These are phyloP conservation scores for Aspergillus funiculosus DNA, from an alignment of 495 filamentous ascomycete species.

Conservation along the genomic window DNA sequence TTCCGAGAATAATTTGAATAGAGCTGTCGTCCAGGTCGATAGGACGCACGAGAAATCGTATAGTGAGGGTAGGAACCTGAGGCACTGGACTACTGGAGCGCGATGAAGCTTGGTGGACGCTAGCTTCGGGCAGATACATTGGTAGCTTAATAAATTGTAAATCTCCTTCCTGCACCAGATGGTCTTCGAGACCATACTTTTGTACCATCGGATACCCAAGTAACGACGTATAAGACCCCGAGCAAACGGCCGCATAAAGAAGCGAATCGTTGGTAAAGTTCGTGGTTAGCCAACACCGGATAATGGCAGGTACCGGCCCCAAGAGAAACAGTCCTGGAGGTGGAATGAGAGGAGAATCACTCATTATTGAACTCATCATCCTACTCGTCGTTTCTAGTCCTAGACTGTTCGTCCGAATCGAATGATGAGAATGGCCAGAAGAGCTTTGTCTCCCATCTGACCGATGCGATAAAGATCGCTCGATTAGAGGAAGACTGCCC, in stretches of 20 bases:
- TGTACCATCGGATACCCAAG: constrained; percentile 67
- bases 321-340: constrained; percentile 77
- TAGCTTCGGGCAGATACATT: constrained; percentile 86
- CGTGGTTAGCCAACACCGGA: constrained; percentile 88
- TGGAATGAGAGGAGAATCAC: constrained; percentile 63
- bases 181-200: constrained; percentile 61
- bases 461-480: constrained; percentile 87
- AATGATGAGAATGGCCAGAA: constrained; percentile 74
- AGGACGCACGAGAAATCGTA: constrained; percentile 68
- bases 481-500: constrained; percentile 76
- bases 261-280: constrained; percentile 81
- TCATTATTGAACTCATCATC: constrained; percentile 53
- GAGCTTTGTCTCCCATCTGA: constrained; percentile 96
- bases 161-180: constrained; percentile 60
- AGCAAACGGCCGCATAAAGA: constrained; percentile 87
- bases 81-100: constrained; percentile 66
- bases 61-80: constrained; percentile 72
- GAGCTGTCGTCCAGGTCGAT: constrained; percentile 44
- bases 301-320: constrained; percentile 83
- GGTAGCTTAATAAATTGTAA: constrained; percentile 64
- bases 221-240: constrained; percentile 80
- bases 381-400: constrained; percentile 66
- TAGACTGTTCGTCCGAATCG: constrained; percentile 77
- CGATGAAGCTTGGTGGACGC: constrained; percentile 68
- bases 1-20: constrained; percentile 80